phyloP scores from a whole-genome alignment of 129 eudicot genomes.

The Gnaphalium uliginosum region DNA sequence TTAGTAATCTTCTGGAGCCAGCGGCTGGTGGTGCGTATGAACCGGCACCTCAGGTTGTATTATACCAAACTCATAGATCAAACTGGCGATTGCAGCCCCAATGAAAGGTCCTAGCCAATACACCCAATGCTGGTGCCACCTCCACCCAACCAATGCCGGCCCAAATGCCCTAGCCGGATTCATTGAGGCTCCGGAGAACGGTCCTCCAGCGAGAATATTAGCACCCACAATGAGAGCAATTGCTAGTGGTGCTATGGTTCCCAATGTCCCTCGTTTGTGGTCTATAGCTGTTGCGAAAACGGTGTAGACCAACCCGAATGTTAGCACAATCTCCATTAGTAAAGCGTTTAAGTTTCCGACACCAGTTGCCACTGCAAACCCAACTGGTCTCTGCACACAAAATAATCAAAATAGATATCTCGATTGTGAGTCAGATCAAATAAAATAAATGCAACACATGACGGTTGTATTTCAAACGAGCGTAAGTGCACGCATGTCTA shows the following conservation, averaged over 20 bases:
- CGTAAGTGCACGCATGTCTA: no score
- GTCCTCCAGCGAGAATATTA: conserved; percentile 79
- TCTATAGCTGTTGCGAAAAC: conserved; percentile 69
- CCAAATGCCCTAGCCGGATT: conserved; percentile 94
- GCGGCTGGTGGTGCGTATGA: conserved; percentile 72
- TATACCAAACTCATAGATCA: conserved; percentile 71
- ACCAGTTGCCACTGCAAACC: conserved; percentile 53
- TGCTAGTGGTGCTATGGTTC: conserved; percentile 78
- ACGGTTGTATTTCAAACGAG: no score
- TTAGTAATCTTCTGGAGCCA: conserved; percentile 94
- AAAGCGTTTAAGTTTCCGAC: conserved; percentile 57
- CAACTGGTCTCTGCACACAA: conserved; percentile 53
- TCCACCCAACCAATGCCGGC: conserved; percentile 89
- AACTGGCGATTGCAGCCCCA: conserved; percentile 66
- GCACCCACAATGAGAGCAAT: conserved; percentile 81
- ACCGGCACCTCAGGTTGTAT: conserved; percentile 52
- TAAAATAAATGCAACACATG: background rate
- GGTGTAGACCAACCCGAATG: conserved; percentile 65
- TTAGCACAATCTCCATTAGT: conserved; percentile 60
- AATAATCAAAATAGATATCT: background rate
- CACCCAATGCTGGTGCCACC: conserved; percentile 83
- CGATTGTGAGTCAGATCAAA: background rate
- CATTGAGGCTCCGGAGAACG: conserved; percentile 82
- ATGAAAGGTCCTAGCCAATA: conserved; percentile 90
- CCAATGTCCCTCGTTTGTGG: conserved; percentile 68